Evolutionary conservation across 306 rosid species (phyloP).

Genomic region (Calophaca sinica): DNA sequence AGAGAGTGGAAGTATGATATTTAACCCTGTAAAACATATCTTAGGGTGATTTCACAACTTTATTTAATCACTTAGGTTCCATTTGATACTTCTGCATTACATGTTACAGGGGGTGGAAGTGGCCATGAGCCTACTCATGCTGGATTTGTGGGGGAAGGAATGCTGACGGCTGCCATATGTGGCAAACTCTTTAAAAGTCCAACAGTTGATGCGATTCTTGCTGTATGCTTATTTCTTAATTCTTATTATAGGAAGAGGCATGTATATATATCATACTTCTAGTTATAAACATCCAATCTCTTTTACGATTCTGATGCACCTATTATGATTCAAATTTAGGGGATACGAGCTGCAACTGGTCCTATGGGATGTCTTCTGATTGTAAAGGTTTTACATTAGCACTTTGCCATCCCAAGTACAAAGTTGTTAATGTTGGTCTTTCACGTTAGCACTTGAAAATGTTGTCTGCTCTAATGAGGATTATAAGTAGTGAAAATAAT

Average conservation of each 20-base stretch:
- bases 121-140: constrained; percentile 97
- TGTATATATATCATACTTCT: constrained; percentile 30
- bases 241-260: constrained; percentile 33
- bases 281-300: constrained; percentile 32
- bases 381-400: constrained; percentile 69
- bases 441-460: neutral
- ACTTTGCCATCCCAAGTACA: constrained; percentile 30
- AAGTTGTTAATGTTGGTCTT: constrained; percentile 44
- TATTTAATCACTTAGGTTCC: neutral
- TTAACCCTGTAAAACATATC: constrained; percentile 5
- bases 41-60: constrained; percentile 16
- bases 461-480: neutral
- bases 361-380: constrained; percentile 91
- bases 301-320: constrained; percentile 44
- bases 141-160: constrained; percentile 98
- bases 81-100: constrained; percentile 21
- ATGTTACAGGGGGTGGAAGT: constrained; percentile 92
- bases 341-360: constrained; percentile 96
- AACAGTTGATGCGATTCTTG: constrained; percentile 85
- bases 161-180: constrained; percentile 95
- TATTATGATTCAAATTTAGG: constrained; percentile 63
- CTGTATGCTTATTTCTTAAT: constrained; percentile 57
- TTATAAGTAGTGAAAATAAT: neutral
- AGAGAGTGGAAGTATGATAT: constrained; percentile 10
- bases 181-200: constrained; percentile 95